Evolutionary conservation across 2,329 filamentous ascomycete genomes (phyloP).

Genomic region (Hysterium pulicare): DNA sequence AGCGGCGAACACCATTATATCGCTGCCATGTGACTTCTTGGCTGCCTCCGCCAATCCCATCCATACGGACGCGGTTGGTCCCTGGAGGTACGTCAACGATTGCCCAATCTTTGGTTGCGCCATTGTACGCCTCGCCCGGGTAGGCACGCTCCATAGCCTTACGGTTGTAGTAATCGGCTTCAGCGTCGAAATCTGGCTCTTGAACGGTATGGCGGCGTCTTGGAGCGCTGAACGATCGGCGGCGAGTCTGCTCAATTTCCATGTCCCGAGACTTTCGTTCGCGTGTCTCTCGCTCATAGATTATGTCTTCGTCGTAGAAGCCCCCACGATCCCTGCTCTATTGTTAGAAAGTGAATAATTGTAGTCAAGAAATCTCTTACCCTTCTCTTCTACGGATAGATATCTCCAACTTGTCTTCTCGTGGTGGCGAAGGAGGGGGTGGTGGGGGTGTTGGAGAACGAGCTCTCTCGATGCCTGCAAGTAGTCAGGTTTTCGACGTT

Average conservation of each 20-base stretch:
- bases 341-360: slow-evolving; percentile 8
- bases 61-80: slow-evolving; percentile 77
- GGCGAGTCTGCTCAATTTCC: slow-evolving; percentile 29
- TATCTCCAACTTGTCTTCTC: slow-evolving; percentile 55
- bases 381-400: slow-evolving; percentile 52
- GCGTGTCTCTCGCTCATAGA: slow-evolving; percentile 55
- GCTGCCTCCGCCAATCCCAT: slow-evolving; percentile 69
- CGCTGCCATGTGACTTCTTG: slow-evolving; percentile 76
- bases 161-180: slow-evolving; percentile 62
- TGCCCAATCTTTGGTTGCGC: slow-evolving; percentile 72
- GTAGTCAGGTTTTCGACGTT: slow-evolving; percentile 1
- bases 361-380: slow-evolving; percentile 31
- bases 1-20: slow-evolving; percentile 73
- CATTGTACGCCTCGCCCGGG: slow-evolving; percentile 70
- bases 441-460: slow-evolving; percentile 50
- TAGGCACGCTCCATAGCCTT: slow-evolving; percentile 66
- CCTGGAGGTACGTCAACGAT: slow-evolving; percentile 83
- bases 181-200: slow-evolving; percentile 50
- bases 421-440: slow-evolving; percentile 44
- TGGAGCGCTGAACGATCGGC: slow-evolving; percentile 40
- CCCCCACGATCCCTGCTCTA: slow-evolving; percentile 39
- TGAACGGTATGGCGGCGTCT: slow-evolving; percentile 39
- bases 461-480: slow-evolving; percentile 44
- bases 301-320: slow-evolving; percentile 62
- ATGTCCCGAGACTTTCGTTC: slow-evolving; percentile 20